Conservation (phyloP, 192 early-diverging fungal species). For the Bifiguratus adelaidae region DNA sequence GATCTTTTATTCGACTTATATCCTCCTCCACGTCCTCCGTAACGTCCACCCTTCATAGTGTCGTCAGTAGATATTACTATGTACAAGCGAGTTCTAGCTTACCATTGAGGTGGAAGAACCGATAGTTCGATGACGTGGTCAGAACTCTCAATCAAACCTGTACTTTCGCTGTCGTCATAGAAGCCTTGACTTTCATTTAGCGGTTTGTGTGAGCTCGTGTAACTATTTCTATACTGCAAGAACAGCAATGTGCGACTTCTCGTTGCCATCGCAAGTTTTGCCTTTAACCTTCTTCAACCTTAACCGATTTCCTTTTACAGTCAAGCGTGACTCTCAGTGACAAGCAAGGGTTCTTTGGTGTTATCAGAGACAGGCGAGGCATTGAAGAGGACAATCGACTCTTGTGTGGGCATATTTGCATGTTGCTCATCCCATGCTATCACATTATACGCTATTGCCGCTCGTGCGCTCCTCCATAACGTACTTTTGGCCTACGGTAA, state of each 20-base stretch:
- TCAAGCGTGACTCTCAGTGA: no score
- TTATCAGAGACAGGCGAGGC: no score
- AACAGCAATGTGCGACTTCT: slow-evolving; percentile 87
- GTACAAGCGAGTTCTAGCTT: neutral
- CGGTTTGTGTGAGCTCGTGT: slow-evolving; percentile 46
- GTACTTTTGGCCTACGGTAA: no score
- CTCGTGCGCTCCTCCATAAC: no score
- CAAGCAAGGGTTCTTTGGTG: no score
- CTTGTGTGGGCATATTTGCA: no score
- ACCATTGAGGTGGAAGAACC: slow-evolving; percentile 88
- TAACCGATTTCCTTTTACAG: no score
- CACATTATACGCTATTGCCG: no score
- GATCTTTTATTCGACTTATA: slow-evolving; percentile 50
- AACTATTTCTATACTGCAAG: slow-evolving; percentile 87
- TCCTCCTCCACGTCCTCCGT: slow-evolving; percentile 78
- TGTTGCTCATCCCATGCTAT: no score
- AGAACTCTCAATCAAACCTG: slow-evolving; percentile 51
- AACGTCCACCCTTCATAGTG: slow-evolving; percentile 64
- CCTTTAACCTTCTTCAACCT: no score
- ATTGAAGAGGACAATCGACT: no score
- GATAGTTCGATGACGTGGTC: slow-evolving; percentile 84
- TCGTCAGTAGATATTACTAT: neutral
- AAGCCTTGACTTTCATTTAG: slow-evolving; percentile 20
- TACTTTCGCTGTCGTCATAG: slow-evolving; percentile 28
- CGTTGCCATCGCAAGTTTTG: no score